A percentile compares a stretch with the other conserved stretches of the same genome.
These are phyloP conservation scores for Chalciporus chontae DNA, from an alignment of 768 basidiomycete species.

Conservation along the genomic window DNA sequence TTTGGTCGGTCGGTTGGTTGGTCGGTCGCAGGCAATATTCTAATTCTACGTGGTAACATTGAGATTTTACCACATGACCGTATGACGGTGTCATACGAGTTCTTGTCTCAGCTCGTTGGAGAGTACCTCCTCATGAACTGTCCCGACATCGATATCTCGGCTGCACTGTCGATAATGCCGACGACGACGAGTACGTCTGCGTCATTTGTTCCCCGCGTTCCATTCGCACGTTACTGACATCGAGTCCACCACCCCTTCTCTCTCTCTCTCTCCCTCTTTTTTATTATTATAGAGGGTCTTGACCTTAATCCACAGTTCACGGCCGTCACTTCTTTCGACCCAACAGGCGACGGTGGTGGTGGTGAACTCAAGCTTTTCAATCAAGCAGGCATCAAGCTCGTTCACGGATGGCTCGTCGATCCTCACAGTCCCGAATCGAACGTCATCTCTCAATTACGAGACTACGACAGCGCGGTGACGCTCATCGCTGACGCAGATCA, in stretches of 20 bases:
- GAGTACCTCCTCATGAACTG: constrained; percentile 69
- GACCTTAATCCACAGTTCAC: constrained; percentile 87
- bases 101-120: constrained; percentile 78
- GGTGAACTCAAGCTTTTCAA: constrained; percentile 85
- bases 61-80: constrained; percentile 64
- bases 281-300: constrained; percentile 89
- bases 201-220: no score
- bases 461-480: constrained; percentile 74
- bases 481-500: constrained; percentile 80
- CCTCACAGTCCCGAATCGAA: constrained; percentile 51
- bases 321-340: constrained; percentile 61
- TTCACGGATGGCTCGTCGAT: constrained; percentile 75
- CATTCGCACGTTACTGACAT: not conserved
- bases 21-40: constrained; percentile 77
- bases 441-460: constrained; percentile 49
- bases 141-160: constrained; percentile 35
- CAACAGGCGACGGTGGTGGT: constrained; percentile 59
- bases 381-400: constrained; percentile 75
- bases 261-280: no score
- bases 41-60: constrained; percentile 82
- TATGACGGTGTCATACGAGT: constrained; percentile 75
- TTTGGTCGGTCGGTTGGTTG: no score
- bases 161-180: constrained; percentile 40
- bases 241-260: no score
- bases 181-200: constrained; percentile 63